These are phyloP conservation scores for Arthrobotrys megalospora DNA, from an alignment of 2,329 filamentous ascomycete species.

Conservation along the genomic window DNA sequence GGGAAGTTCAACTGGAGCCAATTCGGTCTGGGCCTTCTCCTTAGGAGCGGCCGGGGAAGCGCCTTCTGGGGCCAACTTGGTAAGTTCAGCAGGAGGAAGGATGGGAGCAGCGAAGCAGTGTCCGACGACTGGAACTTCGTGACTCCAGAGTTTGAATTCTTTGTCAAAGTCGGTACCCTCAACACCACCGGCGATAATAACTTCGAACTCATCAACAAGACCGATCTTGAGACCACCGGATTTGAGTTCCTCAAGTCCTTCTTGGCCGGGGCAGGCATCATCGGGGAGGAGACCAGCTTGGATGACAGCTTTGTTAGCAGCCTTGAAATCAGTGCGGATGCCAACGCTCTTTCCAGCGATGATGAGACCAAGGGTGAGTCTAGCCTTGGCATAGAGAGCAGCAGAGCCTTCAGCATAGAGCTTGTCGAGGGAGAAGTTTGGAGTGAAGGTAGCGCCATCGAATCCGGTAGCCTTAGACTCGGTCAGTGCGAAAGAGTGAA, in stretches of 20 bases:
- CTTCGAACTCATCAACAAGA: constrained; percentile 10
- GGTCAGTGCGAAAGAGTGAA: constrained; percentile 4
- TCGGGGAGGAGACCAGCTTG: constrained; percentile 22
- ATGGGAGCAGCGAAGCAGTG: constrained; percentile 25
- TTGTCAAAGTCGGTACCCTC: not conserved
- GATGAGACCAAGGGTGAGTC: constrained; percentile 23
- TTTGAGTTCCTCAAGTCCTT: not conserved
- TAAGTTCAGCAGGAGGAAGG: constrained; percentile 10
- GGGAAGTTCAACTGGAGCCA: constrained; percentile 2
- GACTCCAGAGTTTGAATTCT: constrained; percentile 18
- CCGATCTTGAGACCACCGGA: constrained; percentile 14
- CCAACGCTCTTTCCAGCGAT: constrained; percentile 19
- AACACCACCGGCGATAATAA: constrained; percentile 12
- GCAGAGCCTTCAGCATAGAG: constrained; percentile 24
- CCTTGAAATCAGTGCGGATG: constrained; percentile 28
- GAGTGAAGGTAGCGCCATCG: not conserved
- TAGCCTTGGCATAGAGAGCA: constrained; percentile 8
- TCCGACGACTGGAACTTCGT: constrained; percentile 4
- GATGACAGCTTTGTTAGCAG: constrained; percentile 12
- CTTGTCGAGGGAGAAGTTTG: constrained; percentile 27
- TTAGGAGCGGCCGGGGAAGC: constrained; percentile 2
- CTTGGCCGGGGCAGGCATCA: constrained; percentile 21
- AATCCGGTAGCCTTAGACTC: constrained; percentile 27
- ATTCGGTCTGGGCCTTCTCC: not conserved
- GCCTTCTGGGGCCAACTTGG: constrained; percentile 10